Evolutionary conservation across 257 asterid genomes (phyloP).

Genomic region (Phtheirospermum japonicum): DNA sequence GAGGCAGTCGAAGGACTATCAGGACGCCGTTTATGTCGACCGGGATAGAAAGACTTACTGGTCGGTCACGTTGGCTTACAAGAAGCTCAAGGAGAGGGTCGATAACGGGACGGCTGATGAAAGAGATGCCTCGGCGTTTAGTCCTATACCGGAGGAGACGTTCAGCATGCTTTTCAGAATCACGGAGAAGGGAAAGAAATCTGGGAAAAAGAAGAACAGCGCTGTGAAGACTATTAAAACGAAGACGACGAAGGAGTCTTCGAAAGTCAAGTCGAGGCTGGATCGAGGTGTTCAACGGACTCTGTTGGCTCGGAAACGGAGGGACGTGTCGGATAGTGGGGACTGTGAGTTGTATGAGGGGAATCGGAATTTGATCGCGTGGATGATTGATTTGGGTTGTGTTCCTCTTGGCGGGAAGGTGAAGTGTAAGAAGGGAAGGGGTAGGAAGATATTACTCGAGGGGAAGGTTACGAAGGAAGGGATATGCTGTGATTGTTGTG

Average conservation of each 20-base stretch:
- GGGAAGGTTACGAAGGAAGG: conserved; percentile 78
- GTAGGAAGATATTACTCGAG: conserved; percentile 36
- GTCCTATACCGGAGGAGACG: conserved; percentile 63
- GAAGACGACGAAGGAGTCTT: conserved; percentile 33
- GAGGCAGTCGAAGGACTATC: conserved; percentile 52
- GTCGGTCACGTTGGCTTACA: conserved; percentile 90
- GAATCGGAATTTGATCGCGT: conserved; percentile 64
- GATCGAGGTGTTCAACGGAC: conserved; percentile 37
- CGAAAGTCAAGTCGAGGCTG: conserved; percentile 33
- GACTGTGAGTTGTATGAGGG: conserved; percentile 52
- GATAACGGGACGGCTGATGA: conserved; percentile 62
- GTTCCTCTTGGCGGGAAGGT: conserved; percentile 56
- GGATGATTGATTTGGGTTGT: conserved; percentile 86
- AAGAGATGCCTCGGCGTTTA: conserved; percentile 50
- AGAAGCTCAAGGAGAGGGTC: conserved; percentile 54
- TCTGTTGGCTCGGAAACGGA: conserved; percentile 67
- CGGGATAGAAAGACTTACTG: conserved; percentile 59
- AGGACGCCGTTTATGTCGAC: conserved; percentile 85
- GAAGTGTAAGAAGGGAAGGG: conserved; percentile 47
- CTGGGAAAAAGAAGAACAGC: conserved; percentile 31
- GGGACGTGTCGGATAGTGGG: conserved; percentile 48
- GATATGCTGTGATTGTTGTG: conserved; percentile 78
- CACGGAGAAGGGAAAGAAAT: conserved; percentile 43
- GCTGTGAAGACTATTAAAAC: conserved; percentile 35
- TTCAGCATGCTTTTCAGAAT: conserved; percentile 54